Conservation (phyloP, 208 protist species). For the Trypanosomatidae sp. region DNA sequence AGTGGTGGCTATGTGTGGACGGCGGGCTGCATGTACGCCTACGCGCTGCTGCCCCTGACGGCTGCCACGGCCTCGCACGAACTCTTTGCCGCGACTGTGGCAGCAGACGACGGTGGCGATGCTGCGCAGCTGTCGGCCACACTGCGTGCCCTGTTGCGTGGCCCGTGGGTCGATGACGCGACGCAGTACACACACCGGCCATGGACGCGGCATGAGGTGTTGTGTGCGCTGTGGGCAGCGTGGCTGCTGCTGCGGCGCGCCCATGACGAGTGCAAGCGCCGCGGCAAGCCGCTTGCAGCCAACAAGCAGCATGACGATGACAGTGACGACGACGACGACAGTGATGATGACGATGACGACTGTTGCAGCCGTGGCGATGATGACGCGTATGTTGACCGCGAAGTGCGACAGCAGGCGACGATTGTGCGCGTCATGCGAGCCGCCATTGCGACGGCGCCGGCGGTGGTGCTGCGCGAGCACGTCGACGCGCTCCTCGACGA, state of each 20-base stretch:
- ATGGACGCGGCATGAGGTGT: conserved; percentile 11
- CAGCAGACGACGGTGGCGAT: too few relatives aligned
- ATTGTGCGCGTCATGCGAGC: not conserved
- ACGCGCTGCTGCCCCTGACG: conserved; percentile 4
- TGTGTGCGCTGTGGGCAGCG: conserved; percentile 39
- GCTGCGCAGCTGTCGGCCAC: too few relatives aligned
- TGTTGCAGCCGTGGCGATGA: not conserved
- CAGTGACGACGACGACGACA: not conserved
- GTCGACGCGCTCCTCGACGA: too few relatives aligned
- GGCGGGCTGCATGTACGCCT: conserved; percentile 50
- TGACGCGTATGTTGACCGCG: too few relatives aligned
- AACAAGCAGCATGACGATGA: not conserved
- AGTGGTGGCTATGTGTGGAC: conserved; percentile 26
- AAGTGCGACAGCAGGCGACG: too few relatives aligned
- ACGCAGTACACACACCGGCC: conserved; percentile 10
- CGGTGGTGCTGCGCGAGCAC: conserved; percentile 2
- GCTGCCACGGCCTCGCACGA: conserved; percentile 7
- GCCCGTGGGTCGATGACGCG: conserved; percentile 35
- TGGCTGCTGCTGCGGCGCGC: conserved; percentile 13
- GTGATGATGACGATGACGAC: not conserved
- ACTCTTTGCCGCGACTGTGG: too few relatives aligned
- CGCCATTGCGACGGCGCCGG: conserved; percentile 1
- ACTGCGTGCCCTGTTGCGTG: too few relatives aligned
- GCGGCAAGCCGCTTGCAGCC: too few relatives aligned
- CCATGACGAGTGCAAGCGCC: too few relatives aligned